phyloP scores from a whole-genome alignment of 2,329 filamentous ascomycete genomes.

The Bisporella sp. region DNA sequence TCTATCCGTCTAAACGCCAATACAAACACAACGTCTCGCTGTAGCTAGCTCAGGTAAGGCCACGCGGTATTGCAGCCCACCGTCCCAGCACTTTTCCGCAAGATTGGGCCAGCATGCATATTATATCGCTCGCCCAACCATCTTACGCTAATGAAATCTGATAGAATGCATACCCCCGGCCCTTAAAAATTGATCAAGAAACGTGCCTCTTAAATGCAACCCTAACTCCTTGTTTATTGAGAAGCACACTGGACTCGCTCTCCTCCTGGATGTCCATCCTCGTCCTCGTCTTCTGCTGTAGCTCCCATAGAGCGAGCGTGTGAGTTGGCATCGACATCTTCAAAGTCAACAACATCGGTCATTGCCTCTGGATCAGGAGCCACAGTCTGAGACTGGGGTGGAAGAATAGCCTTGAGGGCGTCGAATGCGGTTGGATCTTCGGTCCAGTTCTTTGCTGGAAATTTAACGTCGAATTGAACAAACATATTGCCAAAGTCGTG shows the following conservation, averaged over 20 bases:
- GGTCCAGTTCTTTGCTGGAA: slow-evolving; percentile 74
- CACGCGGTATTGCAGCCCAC: too few species aligned
- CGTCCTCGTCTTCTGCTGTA: slow-evolving; percentile 63
- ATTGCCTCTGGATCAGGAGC: slow-evolving; percentile 76
- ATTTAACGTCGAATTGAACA: slow-evolving; percentile 96
- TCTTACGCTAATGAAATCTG: too few species aligned
- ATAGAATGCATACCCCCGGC: too few species aligned
- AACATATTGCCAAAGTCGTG: slow-evolving; percentile 95
- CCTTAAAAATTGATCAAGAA: too few species aligned
- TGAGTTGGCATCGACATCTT: slow-evolving; percentile 71
- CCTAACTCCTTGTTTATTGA: slow-evolving; percentile 48
- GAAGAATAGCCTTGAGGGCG: slow-evolving; percentile 78
- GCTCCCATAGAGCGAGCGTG: slow-evolving; percentile 62
- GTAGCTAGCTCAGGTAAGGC: too few species aligned
- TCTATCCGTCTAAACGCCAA: slow-evolving; percentile 21
- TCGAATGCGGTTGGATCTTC: slow-evolving; percentile 64
- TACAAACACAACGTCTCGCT: not conserved
- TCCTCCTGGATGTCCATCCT: slow-evolving; percentile 62
- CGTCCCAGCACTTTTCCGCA: too few species aligned
- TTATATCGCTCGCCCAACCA: too few species aligned
- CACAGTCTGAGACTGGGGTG: slow-evolving; percentile 52
- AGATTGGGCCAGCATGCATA: too few species aligned
- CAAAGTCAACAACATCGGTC: slow-evolving; percentile 82
- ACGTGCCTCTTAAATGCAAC: too few species aligned
- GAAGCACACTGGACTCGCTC: slow-evolving; percentile 84